Evolutionary conservation across 805 yeast genomes (phyloP).

Genomic region (Candida morakotiae): DNA sequence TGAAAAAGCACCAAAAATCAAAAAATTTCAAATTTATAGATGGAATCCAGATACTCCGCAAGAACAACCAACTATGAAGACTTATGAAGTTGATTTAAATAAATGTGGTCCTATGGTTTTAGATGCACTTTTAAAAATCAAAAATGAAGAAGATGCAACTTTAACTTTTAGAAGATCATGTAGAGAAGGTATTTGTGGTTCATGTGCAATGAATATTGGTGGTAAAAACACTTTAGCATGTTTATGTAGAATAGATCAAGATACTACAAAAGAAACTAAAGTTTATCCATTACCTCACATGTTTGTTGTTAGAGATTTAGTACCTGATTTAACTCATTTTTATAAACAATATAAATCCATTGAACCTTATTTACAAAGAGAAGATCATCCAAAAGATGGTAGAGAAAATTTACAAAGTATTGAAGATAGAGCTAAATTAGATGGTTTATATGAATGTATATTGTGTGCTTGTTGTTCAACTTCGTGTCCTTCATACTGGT

Average conservation of each 20-base stretch:
- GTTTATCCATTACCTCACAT: conserved; percentile 97
- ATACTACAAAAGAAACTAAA: conserved; percentile 69
- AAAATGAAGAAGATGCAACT: conserved; percentile 94
- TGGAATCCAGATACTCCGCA: conserved; percentile 98
- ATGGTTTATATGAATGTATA: conserved; percentile 96
- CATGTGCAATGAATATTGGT: conserved; percentile 99
- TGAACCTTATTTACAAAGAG: conserved; percentile 92
- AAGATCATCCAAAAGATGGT: conserved; percentile 78
- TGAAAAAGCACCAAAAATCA: conserved; percentile 53
- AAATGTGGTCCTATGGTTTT: conserved; percentile 96
- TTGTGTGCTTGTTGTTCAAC: conserved; percentile 99
- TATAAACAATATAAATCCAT: conserved; percentile 98
- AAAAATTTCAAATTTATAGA: conserved; percentile 90
- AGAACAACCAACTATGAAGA: conserved; percentile 81
- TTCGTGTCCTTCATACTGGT: conserved; percentile 99
- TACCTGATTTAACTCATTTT: conserved; percentile 95
- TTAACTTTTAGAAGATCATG: conserved; percentile 97
- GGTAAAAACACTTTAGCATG: conserved; percentile 97
- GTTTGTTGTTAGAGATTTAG: conserved; percentile 95
- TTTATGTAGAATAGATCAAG: conserved; percentile 86
- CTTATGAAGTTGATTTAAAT: conserved; percentile 81
- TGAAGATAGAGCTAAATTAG: conserved; percentile 92
- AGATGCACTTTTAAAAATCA: conserved; percentile 91
- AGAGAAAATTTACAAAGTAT: conserved; percentile 87
- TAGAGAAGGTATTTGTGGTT: conserved; percentile 99